These are phyloP conservation scores for Collybiopsis luxurians DNA, from an alignment of 768 basidiomycete genomes.

Conservation along the genomic window DNA sequence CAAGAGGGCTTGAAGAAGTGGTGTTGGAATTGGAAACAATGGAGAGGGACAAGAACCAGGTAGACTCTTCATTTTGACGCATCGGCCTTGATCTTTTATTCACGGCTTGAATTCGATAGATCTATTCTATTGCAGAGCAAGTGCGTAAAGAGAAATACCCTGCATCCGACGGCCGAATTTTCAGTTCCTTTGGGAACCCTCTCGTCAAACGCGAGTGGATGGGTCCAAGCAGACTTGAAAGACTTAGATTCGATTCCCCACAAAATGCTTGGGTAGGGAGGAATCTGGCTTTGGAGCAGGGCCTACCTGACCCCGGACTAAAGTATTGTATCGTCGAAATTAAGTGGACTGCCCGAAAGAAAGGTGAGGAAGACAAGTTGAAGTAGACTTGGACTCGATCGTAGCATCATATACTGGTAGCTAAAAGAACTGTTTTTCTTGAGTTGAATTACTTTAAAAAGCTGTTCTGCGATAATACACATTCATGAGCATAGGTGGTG, in stretches of 20 bases:
- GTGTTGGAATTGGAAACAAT: slow-evolving; percentile 21
- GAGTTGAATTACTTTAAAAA: too few species aligned
- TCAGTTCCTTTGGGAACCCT: background rate
- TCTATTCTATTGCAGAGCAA: slow-evolving; percentile 3
- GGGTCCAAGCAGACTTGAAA: slow-evolving; percentile 4
- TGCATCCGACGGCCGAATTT: slow-evolving; percentile 1
- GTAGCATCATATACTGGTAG: too few species aligned
- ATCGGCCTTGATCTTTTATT: background rate
- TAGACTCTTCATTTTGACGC: background rate
- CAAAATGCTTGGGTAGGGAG: background rate
- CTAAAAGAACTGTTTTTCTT: too few species aligned
- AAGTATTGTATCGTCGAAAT: slow-evolving; percentile 2
- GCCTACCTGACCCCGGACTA: background rate
- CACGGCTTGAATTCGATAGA: background rate
- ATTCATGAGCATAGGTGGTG: too few species aligned
- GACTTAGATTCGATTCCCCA: background rate
- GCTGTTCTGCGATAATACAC: too few species aligned
- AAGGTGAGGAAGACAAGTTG: too few species aligned
- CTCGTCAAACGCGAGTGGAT: slow-evolving; percentile 10
- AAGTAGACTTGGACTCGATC: too few species aligned
- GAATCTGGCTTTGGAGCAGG: background rate
- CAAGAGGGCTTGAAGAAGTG: slow-evolving; percentile 15
- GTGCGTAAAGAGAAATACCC: background rate
- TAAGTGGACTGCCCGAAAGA: background rate
- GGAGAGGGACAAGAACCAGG: slow-evolving; percentile 19